These are phyloP conservation scores for Umbelopsis sp. DNA, from an alignment of 192 early-diverging fungal genomes.

Conservation along the genomic window DNA sequence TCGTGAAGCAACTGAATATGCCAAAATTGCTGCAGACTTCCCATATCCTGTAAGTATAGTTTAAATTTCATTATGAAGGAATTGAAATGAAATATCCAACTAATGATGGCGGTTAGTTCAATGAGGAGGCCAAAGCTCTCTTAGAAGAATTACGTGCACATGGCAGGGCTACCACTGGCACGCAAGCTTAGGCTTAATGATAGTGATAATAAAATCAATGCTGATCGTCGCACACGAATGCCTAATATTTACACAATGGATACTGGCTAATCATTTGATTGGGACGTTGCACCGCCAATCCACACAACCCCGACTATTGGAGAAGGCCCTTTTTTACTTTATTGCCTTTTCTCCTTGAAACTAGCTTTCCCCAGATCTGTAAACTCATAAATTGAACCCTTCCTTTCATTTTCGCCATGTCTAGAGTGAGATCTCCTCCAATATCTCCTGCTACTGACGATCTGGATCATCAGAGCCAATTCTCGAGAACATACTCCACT, in stretches of 20 bases:
- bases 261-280: not conserved
- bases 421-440: slow-evolving; percentile 21
- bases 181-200: too few relatives aligned
- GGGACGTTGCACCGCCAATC: slow-evolving; percentile 11
- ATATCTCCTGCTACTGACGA: slow-evolving; percentile 11
- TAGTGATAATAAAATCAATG: not conserved
- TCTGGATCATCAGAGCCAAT: slow-evolving; percentile 19
- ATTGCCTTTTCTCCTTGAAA: not conserved
- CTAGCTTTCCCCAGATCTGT: not conserved
- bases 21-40: slow-evolving; percentile 38
- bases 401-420: slow-evolving; percentile 17
- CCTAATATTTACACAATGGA: slow-evolving; percentile 5
- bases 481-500: slow-evolving; percentile 14
- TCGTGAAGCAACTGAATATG: slow-evolving; percentile 44
- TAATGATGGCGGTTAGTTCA: slow-evolving; percentile 23
- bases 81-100: not conserved
- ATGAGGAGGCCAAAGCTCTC: slow-evolving; percentile 32
- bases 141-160: slow-evolving; percentile 24
- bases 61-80: not conserved
- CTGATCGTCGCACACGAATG: not conserved
- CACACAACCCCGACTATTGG: not conserved
- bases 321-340: not conserved
- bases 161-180: not conserved
- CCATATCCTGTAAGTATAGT: slow-evolving; percentile 25
- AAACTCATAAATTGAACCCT: not conserved